Conservation (phyloP, 441 rosid species). For the Syzygium syzygioides region DNA sequence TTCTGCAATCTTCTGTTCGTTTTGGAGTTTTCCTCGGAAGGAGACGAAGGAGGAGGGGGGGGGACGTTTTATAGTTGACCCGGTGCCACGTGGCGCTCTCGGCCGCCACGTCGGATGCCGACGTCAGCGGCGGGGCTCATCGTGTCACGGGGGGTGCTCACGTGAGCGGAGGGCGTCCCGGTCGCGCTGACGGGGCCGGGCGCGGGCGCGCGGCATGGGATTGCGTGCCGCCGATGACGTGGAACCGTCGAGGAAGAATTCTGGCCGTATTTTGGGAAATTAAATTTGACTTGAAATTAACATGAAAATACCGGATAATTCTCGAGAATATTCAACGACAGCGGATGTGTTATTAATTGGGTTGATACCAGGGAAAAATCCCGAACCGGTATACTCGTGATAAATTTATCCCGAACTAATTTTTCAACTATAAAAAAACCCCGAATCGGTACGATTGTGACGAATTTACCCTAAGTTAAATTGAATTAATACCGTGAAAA, state of each 20-base stretch:
- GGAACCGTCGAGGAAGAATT: not conserved
- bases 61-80: constrained; percentile 12
- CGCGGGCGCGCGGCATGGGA: not conserved
- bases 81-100: constrained; percentile 36
- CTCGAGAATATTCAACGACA: not conserved
- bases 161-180: constrained; percentile 14
- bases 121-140: too few species aligned
- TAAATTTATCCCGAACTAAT: too few species aligned
- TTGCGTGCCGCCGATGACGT: not conserved
- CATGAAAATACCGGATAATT: not conserved
- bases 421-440: too few species aligned
- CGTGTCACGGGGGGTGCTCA: constrained; percentile 1
- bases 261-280: not conserved
- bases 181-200: not conserved
- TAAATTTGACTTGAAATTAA: not conserved
- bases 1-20: constrained; percentile 3
- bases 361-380: too few species aligned
- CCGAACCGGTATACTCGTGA: too few species aligned
- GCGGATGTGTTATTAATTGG: too few species aligned
- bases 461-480: too few species aligned
- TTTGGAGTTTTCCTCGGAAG: not conserved
- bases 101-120: not conserved
- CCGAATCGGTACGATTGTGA: too few species aligned
- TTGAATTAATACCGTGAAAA: too few species aligned
- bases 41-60: not conserved